Evolutionary conservation across 371 early-diverging fungal genomes (phyloP), one percentile per base, ranked within the genome.

Genomic region (Lichtheimia ornata): DNA sequence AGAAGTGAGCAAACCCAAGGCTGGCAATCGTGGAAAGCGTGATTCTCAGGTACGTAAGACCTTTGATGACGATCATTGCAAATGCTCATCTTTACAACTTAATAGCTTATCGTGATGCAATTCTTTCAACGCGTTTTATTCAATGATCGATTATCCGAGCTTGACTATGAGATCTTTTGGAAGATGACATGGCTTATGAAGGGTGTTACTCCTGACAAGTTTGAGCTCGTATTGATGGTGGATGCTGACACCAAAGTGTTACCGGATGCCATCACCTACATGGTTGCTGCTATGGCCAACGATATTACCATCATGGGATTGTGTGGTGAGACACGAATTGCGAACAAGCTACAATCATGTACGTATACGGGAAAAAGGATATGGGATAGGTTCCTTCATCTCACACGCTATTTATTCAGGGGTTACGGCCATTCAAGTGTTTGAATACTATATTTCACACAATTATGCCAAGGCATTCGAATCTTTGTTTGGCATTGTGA

Each of bases 21-120:
- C 95, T 7, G 96, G 96, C 12, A 97, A 99, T 71, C 87, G 99
- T 62, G 99, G 99, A 59, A 99, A 99, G 77, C 90, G 99, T 68
- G 99, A 99, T 81, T 96, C 96, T 18, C 99, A 99, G 81, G 71
- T 92, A 70, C 11, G 47, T 14, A 43, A 12, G 24, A 0, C n/a
- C 15, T 51, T 15, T 50, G 41, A 40, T 27, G 4, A 9, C 2
- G 11, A 35, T 35, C 0, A 35, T 22, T 22, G 22, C 35, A 6
- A 35, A 11, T 35, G 35, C 35, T 35, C 1, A 35, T 9, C 5
- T 35, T 35, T 2, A 2, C 11, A 35, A 59, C 18, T 15, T 14
- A 24, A 28, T 50, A 64, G 71, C 66, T 77, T 42, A 88, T 99
- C 63, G 71, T 99, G 41, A 98, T 99, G 98, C 88, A 89, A 53